phyloP scores from a whole-genome alignment of 2,329 filamentous ascomycete species.

The Lasiodiplodia gonubiensis region DNA sequence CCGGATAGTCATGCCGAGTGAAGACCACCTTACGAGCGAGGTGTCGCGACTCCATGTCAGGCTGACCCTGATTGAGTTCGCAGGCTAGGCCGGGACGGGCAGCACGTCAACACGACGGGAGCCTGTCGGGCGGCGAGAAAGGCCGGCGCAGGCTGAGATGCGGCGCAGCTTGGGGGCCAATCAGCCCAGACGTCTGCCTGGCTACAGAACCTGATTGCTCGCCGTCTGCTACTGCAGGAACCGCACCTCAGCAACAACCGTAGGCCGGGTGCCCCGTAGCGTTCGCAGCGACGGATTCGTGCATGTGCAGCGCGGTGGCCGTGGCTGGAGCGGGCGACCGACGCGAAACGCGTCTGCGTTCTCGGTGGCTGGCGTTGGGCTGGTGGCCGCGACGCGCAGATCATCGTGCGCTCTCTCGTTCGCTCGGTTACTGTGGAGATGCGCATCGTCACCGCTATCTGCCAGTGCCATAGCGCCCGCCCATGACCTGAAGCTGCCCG shows the following conservation, averaged over 20 bases:
- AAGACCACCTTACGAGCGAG: conserved; percentile 12
- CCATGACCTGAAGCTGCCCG: conserved; percentile 19
- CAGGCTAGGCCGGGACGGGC: conserved; percentile 6
- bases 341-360: conserved; percentile 4
- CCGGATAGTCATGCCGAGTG: neutral
- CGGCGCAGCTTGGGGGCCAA: conserved; percentile 16
- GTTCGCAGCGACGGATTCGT: neutral
- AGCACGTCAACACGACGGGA: conserved; percentile 7
- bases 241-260: conserved; percentile 8
- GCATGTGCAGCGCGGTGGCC: neutral
- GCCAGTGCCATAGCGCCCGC: conserved; percentile 6
- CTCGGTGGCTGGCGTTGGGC: conserved; percentile 27
- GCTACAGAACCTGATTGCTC: neutral
- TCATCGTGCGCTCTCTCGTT: conserved; percentile 18
- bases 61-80: conserved; percentile 6
- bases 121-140: conserved; percentile 16
- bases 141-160: neutral
- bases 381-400: conserved; percentile 14
- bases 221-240: conserved; percentile 10
- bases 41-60: neutral
- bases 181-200: neutral
- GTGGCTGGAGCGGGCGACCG: neutral
- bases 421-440: conserved; percentile 28
- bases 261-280: neutral
- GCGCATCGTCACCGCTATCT: conserved; percentile 28